phyloP scores from a whole-genome alignment of 2,329 filamentous ascomycete species.

The Clathrospora elynae region DNA sequence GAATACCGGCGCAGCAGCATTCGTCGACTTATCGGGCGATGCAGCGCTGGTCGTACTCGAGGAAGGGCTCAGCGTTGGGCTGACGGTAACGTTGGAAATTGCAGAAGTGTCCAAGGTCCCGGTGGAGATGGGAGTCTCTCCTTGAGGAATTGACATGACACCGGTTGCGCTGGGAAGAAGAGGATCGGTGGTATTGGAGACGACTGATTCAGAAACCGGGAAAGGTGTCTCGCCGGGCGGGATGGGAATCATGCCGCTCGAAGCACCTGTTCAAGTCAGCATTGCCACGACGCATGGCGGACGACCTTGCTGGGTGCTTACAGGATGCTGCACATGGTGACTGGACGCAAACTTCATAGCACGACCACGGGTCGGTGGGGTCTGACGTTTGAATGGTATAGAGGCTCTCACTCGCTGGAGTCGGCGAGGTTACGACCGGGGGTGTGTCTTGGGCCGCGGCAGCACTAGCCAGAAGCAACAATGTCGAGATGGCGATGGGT shows the following conservation, averaged over 20 bases:
- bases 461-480: slow-evolving; percentile 37
- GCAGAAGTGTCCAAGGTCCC: slow-evolving; percentile 7
- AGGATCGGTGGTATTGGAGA: slow-evolving; percentile 15
- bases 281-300: background rate
- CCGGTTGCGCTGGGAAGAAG: slow-evolving; percentile 10
- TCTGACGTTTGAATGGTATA: slow-evolving; percentile 38
- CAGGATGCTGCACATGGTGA: slow-evolving; percentile 37
- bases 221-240: slow-evolving; percentile 4
- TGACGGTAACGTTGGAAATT: background rate
- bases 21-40: slow-evolving; percentile 16
- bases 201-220: slow-evolving; percentile 7
- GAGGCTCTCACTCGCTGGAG: slow-evolving; percentile 25
- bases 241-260: slow-evolving; percentile 18
- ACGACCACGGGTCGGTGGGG: slow-evolving; percentile 23
- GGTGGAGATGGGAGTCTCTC: slow-evolving; percentile 28
- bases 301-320: slow-evolving; percentile 16
- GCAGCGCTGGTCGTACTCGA: slow-evolving; percentile 2
- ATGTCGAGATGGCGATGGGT: slow-evolving; percentile 25
- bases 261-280: slow-evolving; percentile 15
- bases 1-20: slow-evolving; percentile 25
- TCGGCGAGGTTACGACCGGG: slow-evolving; percentile 20
- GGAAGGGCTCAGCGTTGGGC: background rate
- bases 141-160: slow-evolving; percentile 23
- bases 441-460: slow-evolving; percentile 22
- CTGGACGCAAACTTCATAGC: slow-evolving; percentile 35